phyloP scores from a whole-genome alignment of 2,329 filamentous ascomycete genomes.

The Fusarium sp. region DNA sequence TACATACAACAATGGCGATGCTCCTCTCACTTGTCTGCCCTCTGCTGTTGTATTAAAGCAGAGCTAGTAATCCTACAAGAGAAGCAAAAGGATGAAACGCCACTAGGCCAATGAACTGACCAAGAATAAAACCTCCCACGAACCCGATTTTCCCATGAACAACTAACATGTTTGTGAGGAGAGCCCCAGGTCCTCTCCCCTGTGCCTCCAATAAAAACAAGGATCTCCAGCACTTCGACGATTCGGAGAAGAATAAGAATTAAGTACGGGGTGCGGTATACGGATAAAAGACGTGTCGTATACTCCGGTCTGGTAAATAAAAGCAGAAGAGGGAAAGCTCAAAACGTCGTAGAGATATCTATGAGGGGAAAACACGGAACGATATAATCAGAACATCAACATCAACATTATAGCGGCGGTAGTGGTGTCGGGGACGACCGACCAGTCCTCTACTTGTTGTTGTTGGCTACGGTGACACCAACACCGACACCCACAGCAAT shows the following conservation, averaged over 20 bases:
- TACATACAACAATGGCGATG: conserved; percentile 26
- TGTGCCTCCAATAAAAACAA: conserved; percentile 24
- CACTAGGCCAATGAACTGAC: conserved; percentile 25
- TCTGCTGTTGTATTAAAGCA: conserved; percentile 17
- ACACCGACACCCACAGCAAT: conserved; percentile 68
- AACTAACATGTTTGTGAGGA: conserved; percentile 18
- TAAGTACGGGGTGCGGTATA: conserved; percentile 42
- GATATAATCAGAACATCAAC: conserved; percentile 29
- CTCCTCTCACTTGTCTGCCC: conserved; percentile 13
- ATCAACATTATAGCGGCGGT: conserved; percentile 21
- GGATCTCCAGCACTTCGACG: conserved; percentile 32
- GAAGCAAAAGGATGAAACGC: conserved; percentile 31
- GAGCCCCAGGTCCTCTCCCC: conserved; percentile 13
- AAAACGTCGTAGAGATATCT: conserved; percentile 43
- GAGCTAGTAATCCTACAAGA: conserved; percentile 41
- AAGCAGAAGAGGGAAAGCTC: conserved; percentile 10
- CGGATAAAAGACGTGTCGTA: conserved; percentile 30
- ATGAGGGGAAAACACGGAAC: conserved; percentile 36
- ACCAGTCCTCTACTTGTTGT: conserved; percentile 19
- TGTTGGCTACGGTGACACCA: conserved; percentile 60
- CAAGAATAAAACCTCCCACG: conserved; percentile 14
- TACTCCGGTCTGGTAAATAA: conserved; percentile 25
- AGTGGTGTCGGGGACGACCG: conserved; percentile 1
- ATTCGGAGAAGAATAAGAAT: conserved; percentile 42
- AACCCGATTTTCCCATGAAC: conserved; percentile 33